Evolutionary conservation across 495 filamentous ascomycete genomes (phyloP).

Genomic region (Penicillium atrosanguineum): DNA sequence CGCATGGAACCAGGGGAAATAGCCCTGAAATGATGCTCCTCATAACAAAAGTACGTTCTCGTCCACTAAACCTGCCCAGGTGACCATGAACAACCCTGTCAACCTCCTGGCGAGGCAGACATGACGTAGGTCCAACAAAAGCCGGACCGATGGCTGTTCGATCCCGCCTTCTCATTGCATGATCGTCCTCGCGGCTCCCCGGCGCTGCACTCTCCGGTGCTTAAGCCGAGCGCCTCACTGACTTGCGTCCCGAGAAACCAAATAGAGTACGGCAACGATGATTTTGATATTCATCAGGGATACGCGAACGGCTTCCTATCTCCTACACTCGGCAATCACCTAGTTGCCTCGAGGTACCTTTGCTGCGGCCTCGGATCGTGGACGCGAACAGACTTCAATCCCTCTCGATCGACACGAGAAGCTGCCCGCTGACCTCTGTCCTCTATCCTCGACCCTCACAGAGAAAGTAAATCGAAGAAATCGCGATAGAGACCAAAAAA

Average conservation of each 20-base stretch:
- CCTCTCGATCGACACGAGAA: conserved; percentile 10
- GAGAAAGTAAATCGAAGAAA: neutral
- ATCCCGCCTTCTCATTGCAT: conserved; percentile 23
- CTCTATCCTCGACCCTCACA: too few relatives aligned
- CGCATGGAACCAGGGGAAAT: neutral
- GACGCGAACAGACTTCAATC: conserved; percentile 12
- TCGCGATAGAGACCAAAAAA: too few relatives aligned
- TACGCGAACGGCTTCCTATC: conserved; percentile 8
- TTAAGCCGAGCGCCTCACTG: conserved; percentile 7
- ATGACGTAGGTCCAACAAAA: conserved; percentile 12
- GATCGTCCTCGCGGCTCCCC: conserved; percentile 15
- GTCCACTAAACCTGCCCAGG: neutral
- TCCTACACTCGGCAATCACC: neutral
- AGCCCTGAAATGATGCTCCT: neutral
- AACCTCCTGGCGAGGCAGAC: neutral
- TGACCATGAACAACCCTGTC: conserved; percentile 8
- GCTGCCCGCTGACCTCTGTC: neutral
- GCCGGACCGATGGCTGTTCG: conserved; percentile 18
- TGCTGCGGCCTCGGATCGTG: neutral
- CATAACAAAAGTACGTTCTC: neutral
- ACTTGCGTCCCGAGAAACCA: conserved; percentile 21
- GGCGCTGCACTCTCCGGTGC: conserved; percentile 11
- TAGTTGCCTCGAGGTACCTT: conserved; percentile 11
- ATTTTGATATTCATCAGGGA: conserved; percentile 10
- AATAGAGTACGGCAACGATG: conserved; percentile 21